Percentiles rank a stretch among this genome's conserved stretches.
Evolutionary conservation across 768 basidiomycete genomes (phyloP).

Genomic region (Imleria badia): DNA sequence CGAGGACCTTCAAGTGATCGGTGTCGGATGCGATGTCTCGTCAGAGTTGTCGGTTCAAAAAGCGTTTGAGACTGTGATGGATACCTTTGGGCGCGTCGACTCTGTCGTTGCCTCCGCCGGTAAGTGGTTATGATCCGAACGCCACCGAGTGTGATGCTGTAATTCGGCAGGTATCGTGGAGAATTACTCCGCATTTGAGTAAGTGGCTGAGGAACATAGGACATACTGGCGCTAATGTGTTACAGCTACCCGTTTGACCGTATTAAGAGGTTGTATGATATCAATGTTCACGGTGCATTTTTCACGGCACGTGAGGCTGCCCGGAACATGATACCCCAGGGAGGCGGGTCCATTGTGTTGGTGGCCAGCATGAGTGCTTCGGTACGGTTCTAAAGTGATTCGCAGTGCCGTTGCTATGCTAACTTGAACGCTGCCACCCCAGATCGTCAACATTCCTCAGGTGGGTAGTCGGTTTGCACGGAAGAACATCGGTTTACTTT

Average conservation of each 20-base stretch:
- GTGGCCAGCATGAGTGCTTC: slow-evolving; percentile 91
- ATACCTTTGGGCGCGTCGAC: slow-evolving; percentile 72
- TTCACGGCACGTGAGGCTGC: slow-evolving; percentile 97
- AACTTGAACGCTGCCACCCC: slow-evolving; percentile 9
- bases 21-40: slow-evolving; percentile 85
- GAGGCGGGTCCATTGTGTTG: slow-evolving; percentile 79
- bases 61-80: slow-evolving; percentile 62
- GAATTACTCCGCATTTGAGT: slow-evolving; percentile 87
- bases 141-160: background rate
- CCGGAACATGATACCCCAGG: slow-evolving; percentile 81
- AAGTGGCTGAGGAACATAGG: slow-evolving; percentile 24
- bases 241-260: slow-evolving; percentile 84
- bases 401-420: slow-evolving; percentile 9
- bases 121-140: slow-evolving; percentile 30
- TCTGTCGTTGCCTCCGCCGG: slow-evolving; percentile 89
- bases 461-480: slow-evolving; percentile 32
- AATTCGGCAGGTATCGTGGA: slow-evolving; percentile 68
- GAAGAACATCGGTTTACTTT: background rate
- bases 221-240: slow-evolving; percentile 8
- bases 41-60: slow-evolving; percentile 76
- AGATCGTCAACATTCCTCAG: slow-evolving; percentile 92
- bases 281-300: slow-evolving; percentile 93
- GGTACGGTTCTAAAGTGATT: slow-evolving; percentile 44
- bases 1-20: slow-evolving; percentile 64
- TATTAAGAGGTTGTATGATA: slow-evolving; percentile 79